Base-by-base conservation (phyloP, 2,329 filamentous ascomycete genomes). In the Alternaria sp. region DNA sequence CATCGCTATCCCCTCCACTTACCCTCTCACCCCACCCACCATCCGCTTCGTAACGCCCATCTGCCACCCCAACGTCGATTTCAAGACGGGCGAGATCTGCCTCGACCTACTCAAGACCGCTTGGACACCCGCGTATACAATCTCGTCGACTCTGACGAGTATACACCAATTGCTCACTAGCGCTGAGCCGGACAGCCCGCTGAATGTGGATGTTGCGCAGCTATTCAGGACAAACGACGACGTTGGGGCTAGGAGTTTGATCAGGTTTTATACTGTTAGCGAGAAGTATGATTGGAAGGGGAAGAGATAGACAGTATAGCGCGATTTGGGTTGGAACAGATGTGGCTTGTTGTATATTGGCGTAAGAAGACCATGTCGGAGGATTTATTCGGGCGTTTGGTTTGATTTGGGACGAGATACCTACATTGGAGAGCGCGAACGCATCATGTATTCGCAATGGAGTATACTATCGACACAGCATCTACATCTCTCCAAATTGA, bases 71-170 rank as follows among this genome's bases (percentile, higher is more conserved):
- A 84, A 84, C 56, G 84, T 66, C 73, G 76, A 79, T 60, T 79
- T 79, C 71, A 73, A 86, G 71, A 94, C 89, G 3, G 96, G 96
- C 71, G 94, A 97, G 81, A 96, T 99, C 76, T 99, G 96, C 80
- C 88, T 98, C 26, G 96, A 97, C 77, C 86, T 98, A 66, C 85
- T 99, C 55, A 89, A 87, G 64, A 84, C 83, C 0, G 87, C 87
- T 18, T 98, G 95, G 95, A 91, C 92, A 63, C 92, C 94, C 1
- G 89, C 93, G 18, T 96, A 97, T 80, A 94, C 90, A 44, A 86
- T 98, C 20, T 87, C 90, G 37, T 88, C 90, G 74, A 91, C 90
- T 65, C 83, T 95, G 74, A 90, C 91, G 71, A 89, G 89, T 50
- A 87, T 95, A 67, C 87, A 91, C 69, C 87, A 92, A 82, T 84